Conservation (phyloP, 2,329 filamentous ascomycete genomes). For the Dichotomopilus funicola region DNA sequence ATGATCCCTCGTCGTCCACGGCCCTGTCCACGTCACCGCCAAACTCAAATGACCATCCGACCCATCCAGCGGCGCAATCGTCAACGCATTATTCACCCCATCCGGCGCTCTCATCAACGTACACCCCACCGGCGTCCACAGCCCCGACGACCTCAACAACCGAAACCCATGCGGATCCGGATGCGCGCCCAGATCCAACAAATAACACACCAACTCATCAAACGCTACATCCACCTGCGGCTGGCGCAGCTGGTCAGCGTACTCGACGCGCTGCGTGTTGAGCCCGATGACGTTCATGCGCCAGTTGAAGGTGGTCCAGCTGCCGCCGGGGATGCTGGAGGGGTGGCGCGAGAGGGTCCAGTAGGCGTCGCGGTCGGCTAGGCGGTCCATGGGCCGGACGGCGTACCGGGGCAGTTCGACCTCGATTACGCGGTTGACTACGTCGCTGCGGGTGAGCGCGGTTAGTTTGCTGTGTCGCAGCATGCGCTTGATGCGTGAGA, state of each 20-base stretch:
- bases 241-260: slow-evolving; percentile 49
- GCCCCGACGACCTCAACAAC: slow-evolving; percentile 47
- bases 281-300: slow-evolving; percentile 54
- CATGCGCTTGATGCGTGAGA: slow-evolving; percentile 54
- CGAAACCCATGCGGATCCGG: slow-evolving; percentile 54
- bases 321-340: slow-evolving; percentile 51
- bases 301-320: slow-evolving; percentile 62
- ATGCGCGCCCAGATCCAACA: slow-evolving; percentile 57
- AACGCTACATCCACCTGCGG: slow-evolving; percentile 49
- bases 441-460: slow-evolving; percentile 55
- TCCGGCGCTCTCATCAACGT: slow-evolving; percentile 49
- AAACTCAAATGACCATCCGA: slow-evolving; percentile 55
- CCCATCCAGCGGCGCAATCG: slow-evolving; percentile 50
- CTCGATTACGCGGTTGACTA: slow-evolving; percentile 60
- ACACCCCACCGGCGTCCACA: slow-evolving; percentile 57
- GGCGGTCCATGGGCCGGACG: slow-evolving; percentile 53
- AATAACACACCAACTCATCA: slow-evolving; percentile 54
- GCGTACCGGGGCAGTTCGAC: slow-evolving; percentile 60
- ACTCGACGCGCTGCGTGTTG: slow-evolving; percentile 58
- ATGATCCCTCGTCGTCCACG: slow-evolving; percentile 47
- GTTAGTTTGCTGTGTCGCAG: slow-evolving; percentile 50
- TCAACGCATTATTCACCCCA: slow-evolving; percentile 42
- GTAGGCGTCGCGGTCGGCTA: slow-evolving; percentile 47
- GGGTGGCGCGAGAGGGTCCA: slow-evolving; percentile 49
- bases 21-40: slow-evolving; percentile 48